Evolutionary conservation across 2,329 filamentous ascomycete species (phyloP).

Genomic region (Trichothecium sympodiale): DNA sequence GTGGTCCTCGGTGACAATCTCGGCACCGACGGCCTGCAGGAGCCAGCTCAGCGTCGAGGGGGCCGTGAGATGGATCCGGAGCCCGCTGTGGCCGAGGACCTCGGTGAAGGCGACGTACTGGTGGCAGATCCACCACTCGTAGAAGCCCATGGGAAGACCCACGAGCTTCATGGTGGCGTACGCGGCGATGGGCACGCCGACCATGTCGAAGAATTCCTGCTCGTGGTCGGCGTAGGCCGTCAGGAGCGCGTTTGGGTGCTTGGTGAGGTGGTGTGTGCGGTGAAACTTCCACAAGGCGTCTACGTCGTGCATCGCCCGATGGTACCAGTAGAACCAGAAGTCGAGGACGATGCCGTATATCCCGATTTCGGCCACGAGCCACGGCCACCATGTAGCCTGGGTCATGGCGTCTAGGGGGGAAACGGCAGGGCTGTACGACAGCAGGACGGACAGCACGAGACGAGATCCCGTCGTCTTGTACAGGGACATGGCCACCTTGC

Average conservation of each 20-base stretch:
- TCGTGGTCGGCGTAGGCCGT: constrained; percentile 28
- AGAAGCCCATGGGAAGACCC: constrained; percentile 31
- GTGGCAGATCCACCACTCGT: constrained; percentile 34
- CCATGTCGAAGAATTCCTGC: constrained; percentile 30
- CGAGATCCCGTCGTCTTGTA: constrained; percentile 10
- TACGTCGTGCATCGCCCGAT: constrained; percentile 28
- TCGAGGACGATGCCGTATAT: constrained; percentile 26
- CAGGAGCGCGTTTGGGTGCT: constrained; percentile 27
- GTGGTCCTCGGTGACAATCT: constrained; percentile 30
- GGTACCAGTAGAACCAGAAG: constrained; percentile 30
- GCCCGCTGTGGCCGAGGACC: constrained; percentile 24
- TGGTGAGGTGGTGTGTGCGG: constrained; percentile 32
- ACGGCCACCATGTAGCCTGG: constrained; percentile 10
- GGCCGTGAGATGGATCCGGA: constrained; percentile 22
- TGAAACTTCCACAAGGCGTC: constrained; percentile 24
- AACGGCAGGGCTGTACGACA: constrained; percentile 12
- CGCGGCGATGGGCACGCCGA: constrained; percentile 26
- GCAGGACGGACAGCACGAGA: constrained; percentile 12
- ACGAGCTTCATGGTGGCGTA: constrained; percentile 20
- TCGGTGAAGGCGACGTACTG: constrained; percentile 30
- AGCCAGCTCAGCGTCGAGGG: constrained; percentile 22
- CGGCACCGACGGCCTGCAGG: constrained; percentile 17
- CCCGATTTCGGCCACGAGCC: constrained; percentile 17
- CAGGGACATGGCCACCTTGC: constrained; percentile 12
- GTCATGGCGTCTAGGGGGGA: constrained; percentile 4